Conservation (phyloP, 2,329 filamentous ascomycete genomes). For the Emericellopsis atlantica region DNA sequence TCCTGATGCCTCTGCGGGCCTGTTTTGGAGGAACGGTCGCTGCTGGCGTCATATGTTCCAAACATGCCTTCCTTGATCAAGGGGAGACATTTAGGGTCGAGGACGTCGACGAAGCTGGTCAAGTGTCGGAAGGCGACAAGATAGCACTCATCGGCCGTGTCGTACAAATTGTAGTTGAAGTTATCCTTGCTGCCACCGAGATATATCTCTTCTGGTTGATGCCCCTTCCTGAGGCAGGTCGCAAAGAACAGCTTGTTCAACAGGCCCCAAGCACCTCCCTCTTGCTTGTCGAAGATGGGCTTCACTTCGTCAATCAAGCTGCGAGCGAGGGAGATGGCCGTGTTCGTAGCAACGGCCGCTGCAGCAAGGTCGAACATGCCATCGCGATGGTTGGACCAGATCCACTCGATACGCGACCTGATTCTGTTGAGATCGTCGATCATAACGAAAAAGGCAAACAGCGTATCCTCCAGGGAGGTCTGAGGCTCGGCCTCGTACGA, state of each 20-base stretch:
- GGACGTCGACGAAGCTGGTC: neutral
- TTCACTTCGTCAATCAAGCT: conserved; percentile 16
- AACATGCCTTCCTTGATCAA: neutral
- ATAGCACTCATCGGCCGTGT: neutral
- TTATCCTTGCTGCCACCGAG: neutral
- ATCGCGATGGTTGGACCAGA: conserved; percentile 16
- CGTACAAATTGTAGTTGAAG: neutral
- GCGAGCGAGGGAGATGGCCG: conserved; percentile 18
- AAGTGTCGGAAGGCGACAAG: neutral
- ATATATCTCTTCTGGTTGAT: neutral
- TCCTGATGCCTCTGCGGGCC: neutral
- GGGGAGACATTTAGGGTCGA: neutral
- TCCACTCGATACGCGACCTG: conserved; percentile 11
- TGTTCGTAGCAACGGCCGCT: conserved; percentile 22
- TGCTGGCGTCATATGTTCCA: neutral
- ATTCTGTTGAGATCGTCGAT: conserved; percentile 16
- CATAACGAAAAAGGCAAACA: conserved; percentile 13
- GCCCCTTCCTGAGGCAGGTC: neutral
- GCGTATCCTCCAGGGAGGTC: conserved; percentile 10
- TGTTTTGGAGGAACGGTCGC: neutral
- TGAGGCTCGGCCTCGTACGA: conserved; percentile 18
- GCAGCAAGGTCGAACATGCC: conserved; percentile 15
- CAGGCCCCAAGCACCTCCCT: neutral
- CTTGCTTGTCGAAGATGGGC: conserved; percentile 8
- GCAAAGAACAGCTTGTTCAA: neutral